Conservation (phyloP, 2,329 filamentous ascomycete genomes). For the Pseudogymnoascus sp. region DNA sequence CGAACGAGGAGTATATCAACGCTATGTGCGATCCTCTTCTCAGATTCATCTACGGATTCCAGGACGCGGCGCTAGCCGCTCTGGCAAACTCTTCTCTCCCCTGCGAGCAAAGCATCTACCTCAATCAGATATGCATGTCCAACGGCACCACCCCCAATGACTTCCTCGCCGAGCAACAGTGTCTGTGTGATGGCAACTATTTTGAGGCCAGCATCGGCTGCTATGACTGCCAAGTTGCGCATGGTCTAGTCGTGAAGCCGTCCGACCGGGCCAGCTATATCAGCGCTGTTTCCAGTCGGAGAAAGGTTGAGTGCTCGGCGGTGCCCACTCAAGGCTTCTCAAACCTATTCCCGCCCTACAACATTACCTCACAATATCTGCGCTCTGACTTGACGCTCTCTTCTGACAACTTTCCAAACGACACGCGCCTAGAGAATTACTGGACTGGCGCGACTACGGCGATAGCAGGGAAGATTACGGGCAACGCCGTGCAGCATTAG, state of each 20-base stretch:
- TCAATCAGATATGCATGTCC: background rate
- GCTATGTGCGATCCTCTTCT: background rate
- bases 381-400: background rate
- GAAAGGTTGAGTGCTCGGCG: background rate
- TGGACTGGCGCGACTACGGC: background rate
- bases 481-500: background rate
- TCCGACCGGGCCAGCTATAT: background rate
- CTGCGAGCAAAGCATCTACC: background rate
- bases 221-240: background rate
- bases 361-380: background rate
- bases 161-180: conserved; percentile 12
- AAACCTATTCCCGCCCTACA: background rate
- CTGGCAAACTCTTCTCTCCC: background rate
- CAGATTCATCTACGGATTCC: background rate
- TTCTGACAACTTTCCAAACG: conserved; percentile 7
- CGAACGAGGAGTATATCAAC: background rate
- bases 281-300: background rate
- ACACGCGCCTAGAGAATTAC: conserved; percentile 6
- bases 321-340: background rate
- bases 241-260: background rate
- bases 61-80: background rate
- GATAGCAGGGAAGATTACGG: conserved; percentile 7
- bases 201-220: conserved; percentile 4
- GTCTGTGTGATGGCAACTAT: conserved; percentile 10
- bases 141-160: conserved; percentile 11